These are phyloP conservation scores for Trifolium subterraneum DNA, from an alignment of 306 rosid species.

Conservation along the genomic window DNA sequence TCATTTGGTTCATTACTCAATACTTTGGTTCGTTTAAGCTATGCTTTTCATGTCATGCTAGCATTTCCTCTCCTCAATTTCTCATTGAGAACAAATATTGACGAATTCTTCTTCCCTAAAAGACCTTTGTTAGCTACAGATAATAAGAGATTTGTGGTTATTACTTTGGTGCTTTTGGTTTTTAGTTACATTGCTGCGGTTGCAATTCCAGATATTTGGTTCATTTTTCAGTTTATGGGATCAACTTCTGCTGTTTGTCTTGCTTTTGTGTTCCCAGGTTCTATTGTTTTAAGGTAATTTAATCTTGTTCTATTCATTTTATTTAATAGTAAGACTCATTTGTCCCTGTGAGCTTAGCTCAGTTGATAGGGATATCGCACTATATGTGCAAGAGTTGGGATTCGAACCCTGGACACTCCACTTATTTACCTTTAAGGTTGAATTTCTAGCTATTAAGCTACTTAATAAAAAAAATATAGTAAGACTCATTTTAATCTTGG, in stretches of 20 bases:
- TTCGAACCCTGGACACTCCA: too few species aligned
- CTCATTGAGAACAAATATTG: constrained; percentile 76
- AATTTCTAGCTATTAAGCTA: too few species aligned
- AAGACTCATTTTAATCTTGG: neutral
- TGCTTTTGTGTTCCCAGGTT: constrained; percentile 89
- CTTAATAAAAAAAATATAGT: too few species aligned
- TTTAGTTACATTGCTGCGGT: constrained; percentile 76
- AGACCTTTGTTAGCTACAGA: constrained; percentile 61
- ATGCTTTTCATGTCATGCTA: constrained; percentile 79
- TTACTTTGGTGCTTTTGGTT: constrained; percentile 57
- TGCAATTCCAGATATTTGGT: constrained; percentile 85
- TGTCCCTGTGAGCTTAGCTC: too few species aligned
- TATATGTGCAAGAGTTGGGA: too few species aligned
- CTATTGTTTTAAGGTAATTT: constrained; percentile 78
- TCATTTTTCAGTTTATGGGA: constrained; percentile 87
- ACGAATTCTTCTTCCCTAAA: constrained; percentile 77
- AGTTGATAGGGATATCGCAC: too few species aligned
- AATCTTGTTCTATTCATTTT: neutral
- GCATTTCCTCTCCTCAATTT: constrained; percentile 84
- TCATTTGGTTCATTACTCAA: constrained; percentile 71
- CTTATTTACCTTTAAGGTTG: too few species aligned
- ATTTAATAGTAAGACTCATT: too few species aligned
- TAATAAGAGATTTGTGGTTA: constrained; percentile 62
- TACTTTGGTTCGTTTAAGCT: constrained; percentile 75
- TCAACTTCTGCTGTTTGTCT: constrained; percentile 87